These are phyloP conservation scores for Phytophthora rubi DNA, from an alignment of 352 stramenopile species.

Conservation along the genomic window DNA sequence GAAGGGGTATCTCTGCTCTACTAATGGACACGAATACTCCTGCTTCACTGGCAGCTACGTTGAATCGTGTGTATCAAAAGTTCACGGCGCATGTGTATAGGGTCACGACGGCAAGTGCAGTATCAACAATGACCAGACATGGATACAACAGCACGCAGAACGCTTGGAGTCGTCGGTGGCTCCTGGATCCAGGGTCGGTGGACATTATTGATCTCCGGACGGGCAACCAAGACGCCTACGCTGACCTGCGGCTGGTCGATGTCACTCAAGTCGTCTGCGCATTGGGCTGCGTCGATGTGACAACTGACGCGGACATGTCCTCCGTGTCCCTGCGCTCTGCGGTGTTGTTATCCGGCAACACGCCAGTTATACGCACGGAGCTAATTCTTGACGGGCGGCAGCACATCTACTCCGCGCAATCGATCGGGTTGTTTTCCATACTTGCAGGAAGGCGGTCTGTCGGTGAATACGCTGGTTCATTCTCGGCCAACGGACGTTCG, in stretches of 20 bases:
- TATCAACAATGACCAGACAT: neutral
- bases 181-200: constrained; percentile 26
- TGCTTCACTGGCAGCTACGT: neutral
- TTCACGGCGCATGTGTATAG: neutral
- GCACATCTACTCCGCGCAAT: neutral
- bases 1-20: neutral
- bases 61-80: neutral
- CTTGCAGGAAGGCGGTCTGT: neutral
- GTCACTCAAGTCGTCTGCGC: neutral
- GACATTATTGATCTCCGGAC: neutral
- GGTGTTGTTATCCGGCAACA: neutral
- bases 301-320: neutral
- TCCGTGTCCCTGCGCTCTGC: neutral
- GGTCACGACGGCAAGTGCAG: neutral
- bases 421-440: neutral
- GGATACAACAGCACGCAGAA: neutral
- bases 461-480: neutral
- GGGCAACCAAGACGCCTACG: neutral
- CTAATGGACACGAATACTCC: neutral
- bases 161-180: constrained; percentile 23
- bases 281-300: neutral
- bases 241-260: neutral
- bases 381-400: neutral
- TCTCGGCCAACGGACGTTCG: neutral
- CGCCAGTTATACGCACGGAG: neutral